Percentiles rank a stretch among this genome's conserved stretches.
These are phyloP conservation scores for Apiotrichum laibachii DNA, from an alignment of 1,284 basidiomycete species.

Conservation along the genomic window DNA sequence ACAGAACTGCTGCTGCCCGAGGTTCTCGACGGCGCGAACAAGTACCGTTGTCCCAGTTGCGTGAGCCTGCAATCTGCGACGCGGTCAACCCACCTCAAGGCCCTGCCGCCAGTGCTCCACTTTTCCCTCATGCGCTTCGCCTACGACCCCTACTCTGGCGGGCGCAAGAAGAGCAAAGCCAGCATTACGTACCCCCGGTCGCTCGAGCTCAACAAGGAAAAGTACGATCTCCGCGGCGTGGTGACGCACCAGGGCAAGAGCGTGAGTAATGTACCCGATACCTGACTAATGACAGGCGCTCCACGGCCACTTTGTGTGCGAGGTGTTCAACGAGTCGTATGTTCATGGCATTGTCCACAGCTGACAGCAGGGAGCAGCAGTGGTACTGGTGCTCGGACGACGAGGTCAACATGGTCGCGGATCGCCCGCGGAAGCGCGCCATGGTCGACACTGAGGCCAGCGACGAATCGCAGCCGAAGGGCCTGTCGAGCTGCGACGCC, in stretches of 20 bases:
- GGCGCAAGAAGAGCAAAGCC: conserved; percentile 79
- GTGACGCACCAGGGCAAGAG: conserved; percentile 73
- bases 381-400: conserved; percentile 93
- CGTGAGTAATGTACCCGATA: conserved; percentile 27
- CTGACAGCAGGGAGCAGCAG: conserved; percentile 58
- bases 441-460: conserved; percentile 16
- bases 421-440: conserved; percentile 22
- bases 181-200: conserved; percentile 70
- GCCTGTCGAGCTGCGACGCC: conserved; percentile 67
- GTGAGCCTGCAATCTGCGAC: conserved; percentile 68
- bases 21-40: conserved; percentile 72
- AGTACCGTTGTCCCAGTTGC: conserved; percentile 77
- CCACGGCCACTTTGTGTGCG: conserved; percentile 87
- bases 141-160: conserved; percentile 70
- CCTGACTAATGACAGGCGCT: conserved; percentile 62
- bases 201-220: conserved; percentile 55
- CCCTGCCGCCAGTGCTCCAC: conserved; percentile 76
- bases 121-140: conserved; percentile 85
- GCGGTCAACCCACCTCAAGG: conserved; percentile 64
- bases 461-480: conserved; percentile 23
- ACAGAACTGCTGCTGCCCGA: conserved; percentile 64
- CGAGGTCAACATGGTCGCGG: conserved; percentile 27
- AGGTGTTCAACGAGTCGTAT: conserved; percentile 74
- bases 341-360: conserved; percentile 30
- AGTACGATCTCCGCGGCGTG: conserved; percentile 76